Evolutionary conservation across 441 rosid species (phyloP).

Genomic region (Populus hybrid): DNA sequence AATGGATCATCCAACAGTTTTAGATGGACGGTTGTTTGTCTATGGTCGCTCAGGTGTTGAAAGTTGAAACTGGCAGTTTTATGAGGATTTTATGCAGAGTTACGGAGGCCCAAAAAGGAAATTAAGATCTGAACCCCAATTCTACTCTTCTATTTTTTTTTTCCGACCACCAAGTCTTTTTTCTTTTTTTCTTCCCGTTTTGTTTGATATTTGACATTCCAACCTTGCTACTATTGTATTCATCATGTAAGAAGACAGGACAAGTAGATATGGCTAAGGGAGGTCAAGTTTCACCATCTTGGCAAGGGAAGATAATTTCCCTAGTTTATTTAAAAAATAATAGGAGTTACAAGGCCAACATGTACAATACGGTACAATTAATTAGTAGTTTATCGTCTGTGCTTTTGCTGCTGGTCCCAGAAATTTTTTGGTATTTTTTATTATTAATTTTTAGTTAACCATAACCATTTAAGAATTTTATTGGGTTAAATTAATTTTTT

Average conservation of each 20-base stretch:
- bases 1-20: neutral
- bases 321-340: neutral
- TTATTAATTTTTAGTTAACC: too few species aligned
- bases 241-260: neutral
- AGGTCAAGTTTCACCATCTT: neutral
- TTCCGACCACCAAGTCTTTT: neutral
- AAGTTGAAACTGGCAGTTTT: neutral
- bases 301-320: neutral
- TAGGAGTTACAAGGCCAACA: neutral
- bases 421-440: too few species aligned
- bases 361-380: too few species aligned
- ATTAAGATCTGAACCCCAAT: neutral
- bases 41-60: neutral
- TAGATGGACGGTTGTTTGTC: neutral
- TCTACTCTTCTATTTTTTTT: neutral
- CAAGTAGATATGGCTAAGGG: neutral
- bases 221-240: neutral
- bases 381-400: too few species aligned
- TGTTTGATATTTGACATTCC: neutral
- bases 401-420: too few species aligned
- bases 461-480: too few species aligned
- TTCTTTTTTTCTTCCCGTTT: neutral
- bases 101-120: neutral
- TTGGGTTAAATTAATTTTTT: too few species aligned
- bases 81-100: neutral